phyloP scores from a whole-genome alignment of 225 moss, liverwort and hornwort genomes.

The Rhytidiadelphus loreus region DNA sequence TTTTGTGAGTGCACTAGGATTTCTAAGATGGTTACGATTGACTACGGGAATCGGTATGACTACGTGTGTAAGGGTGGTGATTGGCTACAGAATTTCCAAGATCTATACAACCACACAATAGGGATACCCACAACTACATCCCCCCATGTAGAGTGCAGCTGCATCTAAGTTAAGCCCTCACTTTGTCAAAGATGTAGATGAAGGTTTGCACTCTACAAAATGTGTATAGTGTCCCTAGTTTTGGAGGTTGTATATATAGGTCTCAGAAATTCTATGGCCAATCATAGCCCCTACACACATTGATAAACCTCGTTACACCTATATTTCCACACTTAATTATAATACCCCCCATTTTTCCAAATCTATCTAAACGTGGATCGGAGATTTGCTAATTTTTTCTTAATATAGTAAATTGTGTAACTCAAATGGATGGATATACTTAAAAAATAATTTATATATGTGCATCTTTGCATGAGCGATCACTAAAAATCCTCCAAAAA shows the following conservation, averaged over 20 bases:
- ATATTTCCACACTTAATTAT: fast-evolving
- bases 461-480: not conserved
- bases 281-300: fast-evolving
- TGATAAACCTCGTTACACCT: fast-evolving
- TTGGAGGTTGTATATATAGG: fast-evolving
- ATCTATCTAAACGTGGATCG: not conserved
- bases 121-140: not conserved
- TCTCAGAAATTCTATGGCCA: not conserved
- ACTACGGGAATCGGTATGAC: not conserved
- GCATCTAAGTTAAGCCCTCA: fast-evolving
- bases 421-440: not conserved
- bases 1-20: not conserved
- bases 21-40: too few species aligned
- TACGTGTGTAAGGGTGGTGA: fast-evolving
- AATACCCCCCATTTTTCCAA: not conserved
- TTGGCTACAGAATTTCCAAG: not conserved
- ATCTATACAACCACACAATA: too few species aligned
- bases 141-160: fast-evolving
- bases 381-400: not conserved
- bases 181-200: not conserved
- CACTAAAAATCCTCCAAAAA: not conserved
- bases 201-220: fast-evolving
- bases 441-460: not conserved
- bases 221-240: too few species aligned
- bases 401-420: not conserved